These are phyloP conservation scores for Ophiocordyceps camponoti-leonardi DNA, from an alignment of 2,329 filamentous ascomycete genomes.

Conservation along the genomic window DNA sequence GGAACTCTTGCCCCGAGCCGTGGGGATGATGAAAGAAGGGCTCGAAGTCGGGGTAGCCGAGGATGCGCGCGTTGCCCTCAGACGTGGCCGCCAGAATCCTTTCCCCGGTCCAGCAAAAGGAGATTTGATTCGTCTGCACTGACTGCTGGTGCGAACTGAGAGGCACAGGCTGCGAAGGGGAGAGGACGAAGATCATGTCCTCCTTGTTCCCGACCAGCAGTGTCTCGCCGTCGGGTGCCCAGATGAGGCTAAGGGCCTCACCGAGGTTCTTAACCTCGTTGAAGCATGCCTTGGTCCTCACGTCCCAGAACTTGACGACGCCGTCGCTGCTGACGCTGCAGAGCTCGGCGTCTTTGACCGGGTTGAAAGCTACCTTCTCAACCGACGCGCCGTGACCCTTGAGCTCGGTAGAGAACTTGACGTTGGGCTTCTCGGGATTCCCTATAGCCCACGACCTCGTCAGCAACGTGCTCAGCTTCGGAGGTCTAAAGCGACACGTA, in stretches of 20 bases:
- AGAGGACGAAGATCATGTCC: constrained; percentile 45
- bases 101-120: constrained; percentile 56
- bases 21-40: constrained; percentile 33
- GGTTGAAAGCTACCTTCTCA: constrained; percentile 65
- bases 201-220: constrained; percentile 58
- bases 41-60: constrained; percentile 48
- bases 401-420: constrained; percentile 60
- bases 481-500: constrained; percentile 16
- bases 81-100: constrained; percentile 55
- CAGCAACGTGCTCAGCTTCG: background rate
- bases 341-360: constrained; percentile 58
- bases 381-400: constrained; percentile 48
- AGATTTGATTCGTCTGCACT: constrained; percentile 52
- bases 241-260: constrained; percentile 53
- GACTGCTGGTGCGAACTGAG: constrained; percentile 42
- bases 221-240: constrained; percentile 54
- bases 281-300: constrained; percentile 51
- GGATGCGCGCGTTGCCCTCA: constrained; percentile 52
- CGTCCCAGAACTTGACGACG: constrained; percentile 65
- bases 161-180: constrained; percentile 37
- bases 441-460: constrained; percentile 18
- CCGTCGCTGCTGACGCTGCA: constrained; percentile 61
- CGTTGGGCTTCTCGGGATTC: constrained; percentile 62
- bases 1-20: constrained; percentile 33
- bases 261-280: constrained; percentile 52